Evolutionary conservation across 2,329 filamentous ascomycete genomes (phyloP).

Genomic region (Metarhizium anisopliae): DNA sequence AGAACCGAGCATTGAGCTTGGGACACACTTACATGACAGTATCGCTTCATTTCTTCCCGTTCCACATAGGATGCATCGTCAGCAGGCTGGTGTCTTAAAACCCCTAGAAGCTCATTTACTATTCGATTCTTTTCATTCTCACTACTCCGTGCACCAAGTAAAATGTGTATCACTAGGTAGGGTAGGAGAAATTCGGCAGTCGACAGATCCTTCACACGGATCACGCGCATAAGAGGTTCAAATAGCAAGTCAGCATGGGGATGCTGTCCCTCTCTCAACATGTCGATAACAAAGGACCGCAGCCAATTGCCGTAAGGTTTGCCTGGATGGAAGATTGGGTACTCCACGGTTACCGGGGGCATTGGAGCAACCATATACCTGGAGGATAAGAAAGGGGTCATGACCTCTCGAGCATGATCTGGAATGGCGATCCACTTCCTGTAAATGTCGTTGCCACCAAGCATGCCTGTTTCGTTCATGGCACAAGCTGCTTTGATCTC

Average conservation of each 20-base stretch:
- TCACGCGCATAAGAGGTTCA: slow-evolving; percentile 69
- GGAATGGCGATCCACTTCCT: slow-evolving; percentile 72
- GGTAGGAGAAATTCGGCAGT: slow-evolving; percentile 85
- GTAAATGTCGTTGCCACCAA: slow-evolving; percentile 51
- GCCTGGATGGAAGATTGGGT: slow-evolving; percentile 67
- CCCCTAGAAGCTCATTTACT: slow-evolving; percentile 61
- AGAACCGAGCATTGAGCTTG: neutral
- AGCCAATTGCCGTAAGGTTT: slow-evolving; percentile 76
- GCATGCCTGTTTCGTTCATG: slow-evolving; percentile 27
- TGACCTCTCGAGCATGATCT: slow-evolving; percentile 65
- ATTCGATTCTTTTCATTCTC: slow-evolving; percentile 56
- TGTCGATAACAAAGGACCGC: slow-evolving; percentile 67
- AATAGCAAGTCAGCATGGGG: slow-evolving; percentile 70
- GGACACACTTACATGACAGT: slow-evolving; percentile 62
- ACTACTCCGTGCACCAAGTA: slow-evolving; percentile 58
- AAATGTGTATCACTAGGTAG: slow-evolving; percentile 74
- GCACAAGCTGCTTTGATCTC: slow-evolving; percentile 54
- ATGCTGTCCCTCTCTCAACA: slow-evolving; percentile 70
- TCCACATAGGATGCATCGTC: slow-evolving; percentile 47
- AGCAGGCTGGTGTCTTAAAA: slow-evolving; percentile 55
- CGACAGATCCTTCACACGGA: slow-evolving; percentile 75
- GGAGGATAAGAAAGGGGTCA: slow-evolving; percentile 84
- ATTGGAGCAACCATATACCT: slow-evolving; percentile 66
- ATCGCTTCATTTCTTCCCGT: slow-evolving; percentile 70
- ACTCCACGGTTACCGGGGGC: slow-evolving; percentile 46